Base-by-base conservation (phyloP, 192 early-diverging fungal species). In the Backusella australiensis region DNA sequence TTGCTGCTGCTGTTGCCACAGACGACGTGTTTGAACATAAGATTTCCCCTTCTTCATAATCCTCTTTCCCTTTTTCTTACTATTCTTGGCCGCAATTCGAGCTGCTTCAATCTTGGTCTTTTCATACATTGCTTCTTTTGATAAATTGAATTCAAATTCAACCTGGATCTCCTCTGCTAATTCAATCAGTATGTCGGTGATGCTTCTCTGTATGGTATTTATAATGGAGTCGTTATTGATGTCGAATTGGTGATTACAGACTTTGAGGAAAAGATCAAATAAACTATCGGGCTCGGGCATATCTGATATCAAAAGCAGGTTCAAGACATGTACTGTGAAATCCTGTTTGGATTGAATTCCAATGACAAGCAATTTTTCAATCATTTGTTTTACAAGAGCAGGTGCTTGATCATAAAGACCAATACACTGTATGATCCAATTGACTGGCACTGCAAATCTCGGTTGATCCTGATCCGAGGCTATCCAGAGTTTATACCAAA, bases 341-440 rank as follows among this genome's bases (percentile, higher is more conserved):
- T 32, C 41, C 19, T 44, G 7, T 1, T 34, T n/a, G 4, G 21
- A 52, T 15, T 49, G 41, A 59, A 78, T 29, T 0, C 77, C 77
- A 32, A 69, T 42, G 6, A 21, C 8, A 29, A 77, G 12, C 42
- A 81, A 65, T 11, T 42, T 23, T 21, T 75, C 69, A 66, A 81
- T 81, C 66, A 71, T 52, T 26, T 74, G 75, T 21, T 81, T 77
- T 6, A 78, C 69, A 8, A 56, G 29, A 7, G 72, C 73, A 11
- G 80, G 70, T 9, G 76, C 76, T 36, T 73, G 76, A 41, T 74
- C 80, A 59, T 74, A 81, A 11, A 77, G 67, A 11, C 73, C 76
- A 4, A 77, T 38, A 19, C 80, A 81, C 21, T 67, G 52, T 4
- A 77, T 38, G 32, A 81, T 59, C 76, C 76, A 81, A 7, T 26